A percentile compares a stretch with the other conserved stretches of the same genome.
Conservation (phyloP, 768 basidiomycete species). For the Tulasnella sp. region DNA sequence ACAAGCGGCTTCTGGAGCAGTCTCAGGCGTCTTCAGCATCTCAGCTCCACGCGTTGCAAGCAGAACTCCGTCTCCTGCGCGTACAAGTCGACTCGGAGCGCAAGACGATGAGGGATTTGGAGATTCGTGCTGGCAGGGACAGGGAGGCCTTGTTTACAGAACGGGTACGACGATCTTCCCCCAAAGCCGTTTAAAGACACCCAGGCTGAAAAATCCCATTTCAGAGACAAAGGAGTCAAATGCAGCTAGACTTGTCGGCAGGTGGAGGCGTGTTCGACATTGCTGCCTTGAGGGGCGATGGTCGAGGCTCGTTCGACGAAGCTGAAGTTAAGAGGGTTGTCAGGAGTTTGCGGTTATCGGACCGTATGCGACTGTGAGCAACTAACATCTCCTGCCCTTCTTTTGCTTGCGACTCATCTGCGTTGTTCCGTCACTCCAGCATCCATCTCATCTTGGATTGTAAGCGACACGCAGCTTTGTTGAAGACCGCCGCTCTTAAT, state of each 20-base stretch:
- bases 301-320: slow-evolving; percentile 66
- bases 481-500: slow-evolving; percentile 25
- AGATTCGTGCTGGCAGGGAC: slow-evolving; percentile 28
- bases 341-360: slow-evolving; percentile 63
- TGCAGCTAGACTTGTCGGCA: neutral
- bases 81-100: slow-evolving; percentile 45
- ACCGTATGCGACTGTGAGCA: slow-evolving; percentile 72
- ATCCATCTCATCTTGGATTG: slow-evolving; percentile 68
- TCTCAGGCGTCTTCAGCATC: slow-evolving; percentile 78
- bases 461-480: slow-evolving; percentile 41
- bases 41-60: slow-evolving; percentile 83
- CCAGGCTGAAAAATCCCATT: slow-evolving; percentile 19
- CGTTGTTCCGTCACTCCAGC: slow-evolving; percentile 41
- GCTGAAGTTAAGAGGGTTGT: slow-evolving; percentile 67
- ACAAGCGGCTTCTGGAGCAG: slow-evolving; percentile 79
- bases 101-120: slow-evolving; percentile 23
- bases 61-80: slow-evolving; percentile 71
- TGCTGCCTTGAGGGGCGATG: slow-evolving; percentile 53
- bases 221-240: slow-evolving; percentile 26
- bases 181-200: neutral
- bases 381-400: slow-evolving; percentile 31
- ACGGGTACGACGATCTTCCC: neutral
- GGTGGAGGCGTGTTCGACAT: slow-evolving; percentile 28
- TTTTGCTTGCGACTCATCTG: neutral
- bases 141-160: slow-evolving; percentile 34